A percentile compares a stretch with the other conserved stretches of the same genome.
phyloP scores from a whole-genome alignment of 306 rosid genomes.

The Senna tora region DNA sequence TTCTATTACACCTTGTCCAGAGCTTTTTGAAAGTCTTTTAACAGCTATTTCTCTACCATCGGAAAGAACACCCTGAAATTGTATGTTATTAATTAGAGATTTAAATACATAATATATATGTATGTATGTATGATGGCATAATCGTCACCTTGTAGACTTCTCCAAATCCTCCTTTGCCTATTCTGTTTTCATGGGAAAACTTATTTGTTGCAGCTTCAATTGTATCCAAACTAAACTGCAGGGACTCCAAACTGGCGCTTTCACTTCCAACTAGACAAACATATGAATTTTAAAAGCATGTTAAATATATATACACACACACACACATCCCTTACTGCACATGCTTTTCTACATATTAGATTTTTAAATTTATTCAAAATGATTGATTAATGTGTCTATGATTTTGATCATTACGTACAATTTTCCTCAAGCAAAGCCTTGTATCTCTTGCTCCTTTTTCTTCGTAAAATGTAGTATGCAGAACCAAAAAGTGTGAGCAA shows the following conservation, averaged over 20 bases:
- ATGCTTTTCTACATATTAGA: no score
- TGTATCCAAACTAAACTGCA: constrained; percentile 26
- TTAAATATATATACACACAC: background rate
- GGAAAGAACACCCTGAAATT: constrained; percentile 40
- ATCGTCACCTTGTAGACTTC: constrained; percentile 41
- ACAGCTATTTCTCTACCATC: constrained; percentile 48
- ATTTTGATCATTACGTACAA: background rate
- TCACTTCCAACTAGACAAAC: background rate
- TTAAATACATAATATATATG: background rate
- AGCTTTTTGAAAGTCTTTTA: background rate
- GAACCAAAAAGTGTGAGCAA: background rate
- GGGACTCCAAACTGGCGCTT: constrained; percentile 21
- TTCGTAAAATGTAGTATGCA: background rate
- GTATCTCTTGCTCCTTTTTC: background rate
- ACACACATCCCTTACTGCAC: no score
- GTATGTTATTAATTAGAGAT: background rate
- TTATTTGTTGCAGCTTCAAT: background rate
- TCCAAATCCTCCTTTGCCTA: constrained; percentile 52
- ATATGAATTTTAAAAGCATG: background rate
- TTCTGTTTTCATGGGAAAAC: background rate
- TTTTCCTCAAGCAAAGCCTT: background rate
- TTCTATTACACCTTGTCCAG: background rate
- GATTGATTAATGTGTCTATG: background rate
- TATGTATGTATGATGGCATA: background rate
- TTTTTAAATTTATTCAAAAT: background rate